Evolutionary conservation across 169 alveolate species (phyloP).

Genomic region (Eimeria nieschulzi): DNA sequence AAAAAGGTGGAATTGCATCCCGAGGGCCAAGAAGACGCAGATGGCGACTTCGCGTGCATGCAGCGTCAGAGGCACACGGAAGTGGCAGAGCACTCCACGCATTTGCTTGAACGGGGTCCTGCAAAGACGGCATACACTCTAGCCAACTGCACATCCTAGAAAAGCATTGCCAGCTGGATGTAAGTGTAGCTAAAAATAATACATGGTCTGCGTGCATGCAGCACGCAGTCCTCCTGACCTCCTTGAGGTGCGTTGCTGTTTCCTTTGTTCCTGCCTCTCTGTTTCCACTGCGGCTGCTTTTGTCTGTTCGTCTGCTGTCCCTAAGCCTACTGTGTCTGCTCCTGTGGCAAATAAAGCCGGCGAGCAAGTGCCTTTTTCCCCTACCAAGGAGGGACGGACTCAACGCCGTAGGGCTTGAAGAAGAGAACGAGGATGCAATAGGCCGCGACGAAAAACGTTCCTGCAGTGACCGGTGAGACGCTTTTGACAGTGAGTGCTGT

Average conservation of each 20-base stretch:
- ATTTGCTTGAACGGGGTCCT: background rate
- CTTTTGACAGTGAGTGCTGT: background rate
- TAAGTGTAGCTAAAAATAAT: too few relatives aligned
- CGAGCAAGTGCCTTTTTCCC: too few relatives aligned
- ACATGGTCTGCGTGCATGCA: too few relatives aligned
- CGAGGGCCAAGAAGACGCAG: background rate
- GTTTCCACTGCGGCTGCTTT: too few relatives aligned
- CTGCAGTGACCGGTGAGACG: background rate
- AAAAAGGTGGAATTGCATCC: conserved; percentile 3
- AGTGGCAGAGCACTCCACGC: background rate
- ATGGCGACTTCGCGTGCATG: background rate
- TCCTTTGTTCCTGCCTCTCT: too few relatives aligned
- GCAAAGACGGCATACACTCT: background rate
- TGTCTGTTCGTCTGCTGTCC: too few relatives aligned
- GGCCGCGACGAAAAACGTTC: background rate
- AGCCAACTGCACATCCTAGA: too few relatives aligned
- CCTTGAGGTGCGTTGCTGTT: too few relatives aligned
- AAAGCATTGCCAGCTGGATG: too few relatives aligned
- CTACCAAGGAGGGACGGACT: background rate
- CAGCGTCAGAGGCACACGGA: background rate
- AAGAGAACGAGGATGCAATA: background rate
- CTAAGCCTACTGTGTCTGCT: too few relatives aligned
- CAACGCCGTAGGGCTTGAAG: conserved; percentile 10
- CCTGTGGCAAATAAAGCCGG: too few relatives aligned
- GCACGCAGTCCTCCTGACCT: too few relatives aligned